Evolutionary conservation across 192 early-diverging fungal species (phyloP).

Genomic region (Blastocladiella britannica): DNA sequence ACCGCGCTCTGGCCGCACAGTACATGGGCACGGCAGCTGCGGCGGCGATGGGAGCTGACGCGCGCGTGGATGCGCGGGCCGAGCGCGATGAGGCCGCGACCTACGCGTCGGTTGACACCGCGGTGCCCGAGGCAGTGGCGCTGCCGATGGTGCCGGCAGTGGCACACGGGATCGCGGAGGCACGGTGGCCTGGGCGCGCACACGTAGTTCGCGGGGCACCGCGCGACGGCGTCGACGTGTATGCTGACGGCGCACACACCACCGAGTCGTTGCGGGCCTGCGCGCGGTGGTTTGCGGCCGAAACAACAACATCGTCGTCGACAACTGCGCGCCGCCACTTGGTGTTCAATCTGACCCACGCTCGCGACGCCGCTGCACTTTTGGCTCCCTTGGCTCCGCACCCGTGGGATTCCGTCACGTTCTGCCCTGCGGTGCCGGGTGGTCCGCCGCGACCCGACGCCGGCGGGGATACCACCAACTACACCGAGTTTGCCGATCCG

Average conservation of each 20-base stretch:
- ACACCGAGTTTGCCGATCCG: slow-evolving; percentile 35
- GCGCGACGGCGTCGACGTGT: slow-evolving; percentile 37
- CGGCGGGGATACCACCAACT: slow-evolving; percentile 46
- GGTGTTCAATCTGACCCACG: background rate
- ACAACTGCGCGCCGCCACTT: background rate
- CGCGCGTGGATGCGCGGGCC: too few relatives aligned
- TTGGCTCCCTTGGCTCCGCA: background rate
- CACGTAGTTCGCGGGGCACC: slow-evolving; percentile 38
- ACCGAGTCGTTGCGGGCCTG: slow-evolving; percentile 56
- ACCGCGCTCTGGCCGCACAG: slow-evolving; percentile 1
- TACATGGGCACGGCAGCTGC: background rate
- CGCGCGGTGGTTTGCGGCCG: slow-evolving; percentile 26
- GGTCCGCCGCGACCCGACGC: background rate
- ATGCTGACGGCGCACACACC: slow-evolving; percentile 90
- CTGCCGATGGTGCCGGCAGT: slow-evolving; percentile 34
- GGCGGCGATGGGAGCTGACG: too few relatives aligned
- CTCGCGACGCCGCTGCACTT: background rate
- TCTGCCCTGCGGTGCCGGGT: slow-evolving; percentile 1
- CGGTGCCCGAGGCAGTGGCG: too few relatives aligned
- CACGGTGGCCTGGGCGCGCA: slow-evolving; percentile 74
- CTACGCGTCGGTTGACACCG: too few relatives aligned
- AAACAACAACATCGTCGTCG: slow-evolving; percentile 4
- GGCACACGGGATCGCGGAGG: slow-evolving; percentile 34
- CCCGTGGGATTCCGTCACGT: background rate
- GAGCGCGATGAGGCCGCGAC: too few relatives aligned